These are phyloP conservation scores for Cladophialophora yegresii DNA, from an alignment of 2,329 filamentous ascomycete species.

Conservation along the genomic window DNA sequence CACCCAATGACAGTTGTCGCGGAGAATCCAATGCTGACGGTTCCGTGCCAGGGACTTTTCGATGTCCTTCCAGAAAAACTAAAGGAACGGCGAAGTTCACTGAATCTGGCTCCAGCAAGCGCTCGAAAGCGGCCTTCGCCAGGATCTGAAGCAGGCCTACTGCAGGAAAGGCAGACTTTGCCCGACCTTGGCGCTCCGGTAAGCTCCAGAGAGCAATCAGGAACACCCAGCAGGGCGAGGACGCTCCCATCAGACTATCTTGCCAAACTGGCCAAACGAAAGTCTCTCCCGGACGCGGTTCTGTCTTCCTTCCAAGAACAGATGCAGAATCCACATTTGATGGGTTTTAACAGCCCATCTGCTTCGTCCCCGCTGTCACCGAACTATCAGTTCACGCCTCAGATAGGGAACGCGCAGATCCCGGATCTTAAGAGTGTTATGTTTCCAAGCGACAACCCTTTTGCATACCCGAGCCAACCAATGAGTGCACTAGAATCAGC, in stretches of 20 bases:
- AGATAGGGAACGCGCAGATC: constrained; percentile 38
- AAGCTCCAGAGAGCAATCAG: constrained; percentile 20
- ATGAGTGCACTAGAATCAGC: constrained; percentile 33
- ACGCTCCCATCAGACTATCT: constrained; percentile 34
- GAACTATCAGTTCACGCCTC: constrained; percentile 37
- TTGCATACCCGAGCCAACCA: constrained; percentile 54
- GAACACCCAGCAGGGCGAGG: constrained; percentile 26
- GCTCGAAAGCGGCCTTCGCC: constrained; percentile 54
- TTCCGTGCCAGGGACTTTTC: constrained; percentile 67
- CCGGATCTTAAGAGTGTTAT: constrained; percentile 55
- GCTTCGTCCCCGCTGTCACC: constrained; percentile 23
- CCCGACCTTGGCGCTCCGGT: constrained; percentile 15
- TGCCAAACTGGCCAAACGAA: constrained; percentile 31
- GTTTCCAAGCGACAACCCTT: constrained; percentile 54
- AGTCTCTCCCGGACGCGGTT: constrained; percentile 37
- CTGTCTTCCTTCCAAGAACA: constrained; percentile 37
- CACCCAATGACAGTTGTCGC: constrained; percentile 1
- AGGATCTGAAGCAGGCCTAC: constrained; percentile 17
- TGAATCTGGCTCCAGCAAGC: constrained; percentile 44
- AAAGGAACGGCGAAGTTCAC: constrained; percentile 55
- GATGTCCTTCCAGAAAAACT: constrained; percentile 76
- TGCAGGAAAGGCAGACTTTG: constrained; percentile 15
- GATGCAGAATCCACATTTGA: constrained; percentile 27
- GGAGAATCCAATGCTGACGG: constrained; percentile 11
- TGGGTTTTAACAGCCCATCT: constrained; percentile 38